A percentile compares a stretch with the other conserved stretches of the same genome.
Evolutionary conservation across 169 alveolate genomes (phyloP).

Genomic region (Eimeria tenella): DNA sequence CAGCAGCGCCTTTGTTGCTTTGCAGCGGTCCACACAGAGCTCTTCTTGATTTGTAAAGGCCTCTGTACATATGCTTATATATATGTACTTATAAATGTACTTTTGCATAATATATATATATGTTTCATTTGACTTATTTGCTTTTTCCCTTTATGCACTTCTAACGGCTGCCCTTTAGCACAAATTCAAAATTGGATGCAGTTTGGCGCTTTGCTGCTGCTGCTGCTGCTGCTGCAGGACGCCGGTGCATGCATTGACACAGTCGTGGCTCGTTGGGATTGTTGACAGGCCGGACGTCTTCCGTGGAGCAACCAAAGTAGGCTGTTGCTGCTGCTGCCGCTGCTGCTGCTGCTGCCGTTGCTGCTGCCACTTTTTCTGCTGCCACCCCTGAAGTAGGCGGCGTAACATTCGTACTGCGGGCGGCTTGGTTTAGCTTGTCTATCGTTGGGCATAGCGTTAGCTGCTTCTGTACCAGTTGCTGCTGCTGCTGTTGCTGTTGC

Average conservation of each 20-base stretch:
- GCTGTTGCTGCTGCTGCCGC: not conserved
- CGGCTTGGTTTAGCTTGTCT: not conserved
- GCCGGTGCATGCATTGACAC: constrained; percentile 9
- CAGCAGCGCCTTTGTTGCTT: no score
- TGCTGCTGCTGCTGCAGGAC: not conserved
- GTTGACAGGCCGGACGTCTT: constrained; percentile 3
- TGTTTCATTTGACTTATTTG: no score
- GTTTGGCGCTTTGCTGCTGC: no score
- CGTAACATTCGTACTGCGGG: not conserved
- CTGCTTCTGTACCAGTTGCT: not conserved
- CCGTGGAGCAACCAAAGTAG: not conserved
- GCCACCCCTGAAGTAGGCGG: not conserved
- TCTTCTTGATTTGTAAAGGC: no score
- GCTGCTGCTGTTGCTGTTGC: not conserved
- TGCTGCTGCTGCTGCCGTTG: not conserved
- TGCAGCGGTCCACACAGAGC: no score
- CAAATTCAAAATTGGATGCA: no score
- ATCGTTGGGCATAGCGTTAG: not conserved
- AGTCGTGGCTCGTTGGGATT: constrained; percentile 5
- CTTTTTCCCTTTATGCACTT: no score
- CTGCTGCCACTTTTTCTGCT: constrained; percentile 17
- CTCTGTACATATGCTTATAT: no score
- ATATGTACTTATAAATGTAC: no score
- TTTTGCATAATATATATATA: no score
- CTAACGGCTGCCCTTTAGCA: no score